phyloP scores from a whole-genome alignment of 768 basidiomycete species.

The Suillus ampliporus region DNA sequence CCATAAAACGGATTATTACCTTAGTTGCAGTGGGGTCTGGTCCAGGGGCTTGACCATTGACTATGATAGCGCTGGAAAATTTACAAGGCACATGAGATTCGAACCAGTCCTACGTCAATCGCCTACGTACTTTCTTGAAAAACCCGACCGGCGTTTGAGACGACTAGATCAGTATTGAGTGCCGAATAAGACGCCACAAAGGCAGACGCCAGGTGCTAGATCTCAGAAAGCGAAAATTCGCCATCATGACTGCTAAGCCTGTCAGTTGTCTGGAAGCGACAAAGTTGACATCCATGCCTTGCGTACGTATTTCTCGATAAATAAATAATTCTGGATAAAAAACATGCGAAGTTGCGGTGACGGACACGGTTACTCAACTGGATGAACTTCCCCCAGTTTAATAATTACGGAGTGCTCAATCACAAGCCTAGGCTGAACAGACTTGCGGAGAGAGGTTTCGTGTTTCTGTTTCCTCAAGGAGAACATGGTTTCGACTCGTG shows the following conservation, averaged over 20 bases:
- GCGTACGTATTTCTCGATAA: background rate
- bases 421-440: too few species aligned
- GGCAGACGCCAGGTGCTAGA: background rate
- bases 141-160: constrained; percentile 37
- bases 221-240: background rate
- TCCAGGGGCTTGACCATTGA: constrained; percentile 46
- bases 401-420: too few species aligned
- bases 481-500: background rate
- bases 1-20: constrained; percentile 5
- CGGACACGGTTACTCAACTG: background rate
- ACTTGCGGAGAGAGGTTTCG: background rate
- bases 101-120: background rate
- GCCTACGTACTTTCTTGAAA: constrained; percentile 12
- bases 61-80: constrained; percentile 35
- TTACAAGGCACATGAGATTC: background rate
- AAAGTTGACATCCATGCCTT: background rate
- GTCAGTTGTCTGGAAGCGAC: background rate
- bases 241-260: background rate
- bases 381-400: background rate
- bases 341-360: background rate
- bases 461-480: background rate
- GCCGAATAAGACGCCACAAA: constrained; percentile 21
- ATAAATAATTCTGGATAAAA: background rate
- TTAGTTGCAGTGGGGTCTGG: constrained; percentile 44
- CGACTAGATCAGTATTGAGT: constrained; percentile 23